Base-by-base conservation (phyloP, 345 rosid genomes). In the Citrus hindsii region DNA sequence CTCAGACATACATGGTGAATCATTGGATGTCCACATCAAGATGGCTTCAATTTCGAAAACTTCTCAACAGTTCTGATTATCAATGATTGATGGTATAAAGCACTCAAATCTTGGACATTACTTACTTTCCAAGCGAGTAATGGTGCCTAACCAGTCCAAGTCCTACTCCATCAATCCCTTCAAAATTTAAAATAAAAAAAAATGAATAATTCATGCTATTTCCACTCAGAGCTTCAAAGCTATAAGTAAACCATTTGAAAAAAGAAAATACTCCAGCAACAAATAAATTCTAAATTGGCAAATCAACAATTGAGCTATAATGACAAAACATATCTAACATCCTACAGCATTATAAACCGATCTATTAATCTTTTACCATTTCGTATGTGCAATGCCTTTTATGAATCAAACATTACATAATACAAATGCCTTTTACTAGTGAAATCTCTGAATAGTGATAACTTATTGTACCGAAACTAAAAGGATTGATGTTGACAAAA, bases 141-240 rank as follows among this genome's bases (percentile, higher is more conserved):
- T 92, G 91, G 58, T 93, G 96, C 78, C 73, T 84, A 72, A 79
- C 74, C 61, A 93, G 93, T 10, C 96, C 94, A 55, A 90, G 87
- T 71, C 96, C 98, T 48, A 89, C 88, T n/a, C 98, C 96, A 74
- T 93, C 96, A 13, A 90, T 86, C 59, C 98, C 98, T 93, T 76
- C 77, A 46, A 74, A 68, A 67, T 70, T 82, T 7, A 33, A 46
- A 46, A 13, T 0, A 32, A 32, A 46, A 13, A 46, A 46, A 46
- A 46, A 42, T 2, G 51, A 46, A 46, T 46, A 46, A 46, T 46
- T 12, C 51, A 46, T 46, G 18, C 6, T 25, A 55, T 27, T 56
- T 76, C 1, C 58, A 56, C 5, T 30, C 58, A 5, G 24, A 19
- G 18, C 18, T 46, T 18, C 40, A 37, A 3, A 67, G 9, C 21